Percentiles rank a stretch among this genome's conserved stretches.
These are phyloP conservation scores for Tylopilus balloui DNA, from an alignment of 768 basidiomycete genomes.

Conservation along the genomic window DNA sequence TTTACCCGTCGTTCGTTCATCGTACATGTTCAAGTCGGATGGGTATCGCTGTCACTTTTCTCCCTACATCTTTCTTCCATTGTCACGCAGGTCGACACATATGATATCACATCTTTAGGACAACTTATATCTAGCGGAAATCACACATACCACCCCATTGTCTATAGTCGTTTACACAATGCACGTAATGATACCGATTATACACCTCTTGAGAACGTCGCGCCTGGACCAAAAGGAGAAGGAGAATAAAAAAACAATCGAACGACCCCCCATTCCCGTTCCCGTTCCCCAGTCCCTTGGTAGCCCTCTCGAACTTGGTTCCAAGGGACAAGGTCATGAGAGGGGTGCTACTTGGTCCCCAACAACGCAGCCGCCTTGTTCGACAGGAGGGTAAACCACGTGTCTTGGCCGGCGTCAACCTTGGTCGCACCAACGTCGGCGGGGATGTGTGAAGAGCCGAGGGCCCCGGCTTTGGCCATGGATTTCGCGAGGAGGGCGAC, in stretches of 20 bases:
- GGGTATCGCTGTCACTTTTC: neutral
- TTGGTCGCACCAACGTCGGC: slow-evolving; percentile 40
- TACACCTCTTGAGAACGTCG: no score
- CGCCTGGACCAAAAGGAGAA: no score
- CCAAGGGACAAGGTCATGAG: no score
- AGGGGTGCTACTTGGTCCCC: slow-evolving; percentile 20
- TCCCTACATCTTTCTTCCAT: neutral
- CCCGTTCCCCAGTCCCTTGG: no score
- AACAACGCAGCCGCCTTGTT: slow-evolving; percentile 50
- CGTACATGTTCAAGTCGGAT: neutral
- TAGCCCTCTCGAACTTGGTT: no score
- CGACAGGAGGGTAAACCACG: slow-evolving; percentile 49
- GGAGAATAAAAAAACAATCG: no score
- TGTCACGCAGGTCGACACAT: neutral
- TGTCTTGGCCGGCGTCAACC: slow-evolving; percentile 30
- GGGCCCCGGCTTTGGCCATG: slow-evolving; percentile 48
- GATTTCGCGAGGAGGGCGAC: slow-evolving; percentile 50
- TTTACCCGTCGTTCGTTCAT: neutral
- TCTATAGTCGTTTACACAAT: neutral
- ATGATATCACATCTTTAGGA: neutral
- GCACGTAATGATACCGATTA: neutral
- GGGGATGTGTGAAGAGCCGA: slow-evolving; percentile 50
- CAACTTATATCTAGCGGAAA: neutral
- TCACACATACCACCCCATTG: neutral
- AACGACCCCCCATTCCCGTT: no score